These are phyloP conservation scores for Thalassiosira ordinaria DNA, from an alignment of 352 stramenopile genomes.

Conservation along the genomic window DNA sequence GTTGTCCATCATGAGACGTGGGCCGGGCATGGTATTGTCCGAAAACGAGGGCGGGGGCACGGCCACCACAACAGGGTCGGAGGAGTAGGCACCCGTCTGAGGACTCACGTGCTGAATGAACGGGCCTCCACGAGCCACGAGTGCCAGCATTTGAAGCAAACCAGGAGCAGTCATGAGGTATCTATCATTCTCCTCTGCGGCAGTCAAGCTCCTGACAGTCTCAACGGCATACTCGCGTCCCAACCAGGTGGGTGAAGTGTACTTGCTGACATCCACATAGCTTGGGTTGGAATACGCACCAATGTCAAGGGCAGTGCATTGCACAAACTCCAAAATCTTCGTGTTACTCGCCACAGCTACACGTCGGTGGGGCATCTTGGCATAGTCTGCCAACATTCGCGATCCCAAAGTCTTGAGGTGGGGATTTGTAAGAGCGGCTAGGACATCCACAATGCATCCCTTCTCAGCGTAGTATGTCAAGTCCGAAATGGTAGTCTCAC, in stretches of 20 bases:
- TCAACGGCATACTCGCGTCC: slow-evolving; percentile 83
- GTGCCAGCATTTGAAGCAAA: slow-evolving; percentile 74
- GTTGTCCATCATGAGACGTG: slow-evolving; percentile 6
- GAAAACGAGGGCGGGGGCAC: slow-evolving; percentile 25
- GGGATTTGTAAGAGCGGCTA: slow-evolving; percentile 74
- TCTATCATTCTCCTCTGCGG: slow-evolving; percentile 82
- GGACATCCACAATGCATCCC: slow-evolving; percentile 78
- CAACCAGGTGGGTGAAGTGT: slow-evolving; percentile 64
- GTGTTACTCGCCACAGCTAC: slow-evolving; percentile 79
- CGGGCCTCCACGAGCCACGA: slow-evolving; percentile 76
- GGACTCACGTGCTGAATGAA: slow-evolving; percentile 60
- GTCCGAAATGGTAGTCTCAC: slow-evolving; percentile 75
- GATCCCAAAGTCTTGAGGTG: slow-evolving; percentile 77
- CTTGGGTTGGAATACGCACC: slow-evolving; percentile 4
- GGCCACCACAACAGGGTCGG: slow-evolving; percentile 22
- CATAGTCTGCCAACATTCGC: slow-evolving; percentile 84
- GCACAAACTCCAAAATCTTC: slow-evolving; percentile 81
- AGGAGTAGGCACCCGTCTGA: neutral
- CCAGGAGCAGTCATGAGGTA: slow-evolving; percentile 80
- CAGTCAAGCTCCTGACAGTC: slow-evolving; percentile 81
- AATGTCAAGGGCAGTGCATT: slow-evolving; percentile 70
- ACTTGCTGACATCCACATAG: slow-evolving; percentile 39
- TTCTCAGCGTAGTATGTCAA: slow-evolving; percentile 84
- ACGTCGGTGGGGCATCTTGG: slow-evolving; percentile 81
- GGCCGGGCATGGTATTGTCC: slow-evolving; percentile 6